Evolutionary conservation across 164 flowering plant species (phyloP).

Genomic region (Brasenia schreberi): DNA sequence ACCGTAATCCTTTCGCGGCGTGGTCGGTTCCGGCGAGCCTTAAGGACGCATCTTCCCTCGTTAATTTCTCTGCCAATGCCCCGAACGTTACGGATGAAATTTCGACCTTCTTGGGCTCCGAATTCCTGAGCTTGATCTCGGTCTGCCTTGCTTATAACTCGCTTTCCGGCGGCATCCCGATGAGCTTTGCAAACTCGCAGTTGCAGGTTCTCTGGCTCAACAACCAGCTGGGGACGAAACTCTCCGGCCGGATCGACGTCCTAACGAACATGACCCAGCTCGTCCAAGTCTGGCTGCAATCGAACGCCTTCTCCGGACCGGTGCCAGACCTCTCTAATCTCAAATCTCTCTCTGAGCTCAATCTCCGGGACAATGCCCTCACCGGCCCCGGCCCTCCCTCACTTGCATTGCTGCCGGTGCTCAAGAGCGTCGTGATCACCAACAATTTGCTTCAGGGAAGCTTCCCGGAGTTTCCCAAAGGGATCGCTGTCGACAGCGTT

Average conservation of each 20-base stretch:
- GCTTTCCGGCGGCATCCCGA: slow-evolving; percentile 58
- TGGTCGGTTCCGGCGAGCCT: slow-evolving; percentile 70
- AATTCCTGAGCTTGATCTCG: slow-evolving; percentile 41
- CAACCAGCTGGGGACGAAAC: slow-evolving; percentile 43
- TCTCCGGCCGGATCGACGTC: slow-evolving; percentile 52
- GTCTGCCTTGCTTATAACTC: slow-evolving; percentile 57
- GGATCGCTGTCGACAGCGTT: slow-evolving; percentile 21
- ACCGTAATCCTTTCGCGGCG: slow-evolving; percentile 31
- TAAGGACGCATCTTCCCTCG: slow-evolving; percentile 31
- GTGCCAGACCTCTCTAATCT: slow-evolving; percentile 66
- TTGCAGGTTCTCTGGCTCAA: slow-evolving; percentile 79
- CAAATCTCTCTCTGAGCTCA: slow-evolving; percentile 30
- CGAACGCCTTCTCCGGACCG: slow-evolving; percentile 68
- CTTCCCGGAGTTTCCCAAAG: slow-evolving; percentile 44
- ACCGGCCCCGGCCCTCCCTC: slow-evolving; percentile 78
- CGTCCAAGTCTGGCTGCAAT: slow-evolving; percentile 70
- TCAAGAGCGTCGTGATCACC: slow-evolving; percentile 49
- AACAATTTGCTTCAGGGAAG: slow-evolving; percentile 88
- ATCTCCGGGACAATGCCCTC: slow-evolving; percentile 60
- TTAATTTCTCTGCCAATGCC: slow-evolving; percentile 77
- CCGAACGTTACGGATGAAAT: slow-evolving; percentile 52
- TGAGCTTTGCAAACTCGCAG: slow-evolving; percentile 33
- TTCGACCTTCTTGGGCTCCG: slow-evolving; percentile 41
- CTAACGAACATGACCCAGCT: slow-evolving; percentile 60
- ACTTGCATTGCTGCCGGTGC: slow-evolving; percentile 29